Evolutionary conservation across 192 early-diverging fungal species (phyloP), one percentile per base, ranked within the genome.

Genomic region (Paraglomus brasilianum): DNA sequence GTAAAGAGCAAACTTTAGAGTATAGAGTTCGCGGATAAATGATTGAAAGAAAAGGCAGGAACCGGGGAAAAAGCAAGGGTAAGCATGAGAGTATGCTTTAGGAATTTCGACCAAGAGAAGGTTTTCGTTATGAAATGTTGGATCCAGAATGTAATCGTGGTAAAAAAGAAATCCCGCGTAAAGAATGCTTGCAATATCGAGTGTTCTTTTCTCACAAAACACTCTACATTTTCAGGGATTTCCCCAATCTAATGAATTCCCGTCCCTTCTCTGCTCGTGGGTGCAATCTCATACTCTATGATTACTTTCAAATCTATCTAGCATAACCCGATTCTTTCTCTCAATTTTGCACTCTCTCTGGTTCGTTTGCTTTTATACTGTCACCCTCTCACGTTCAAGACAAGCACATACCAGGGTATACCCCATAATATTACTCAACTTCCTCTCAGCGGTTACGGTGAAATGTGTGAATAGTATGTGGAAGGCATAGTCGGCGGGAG

Each of bases 401-500:
- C 17, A 24, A 13, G 44, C 30, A 65, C 74, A 50, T 72, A 81
- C 77, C 61, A 81, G 56, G 15, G 47, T 71, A 14, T 61, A 65
- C 14, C 58, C 77, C 44, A 87, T 66, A 45, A 85, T 77, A 1
- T 74, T 63, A 24, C 68, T 76, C 62, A 86, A 78, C 61, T 87
- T 88, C 2, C 72, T 67, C 53, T 87, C 82, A 0, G 86, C 86
- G 56, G 79, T 72, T 39, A 79, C 77, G n/a, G 78, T 82, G 74
- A 88, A 88, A 43, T 87, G 80, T 14, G 74, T 80, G 62, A 83
- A 81, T 21, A 88, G 71, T 57, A 82, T 77, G 42, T 77, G 73
- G 22, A 88, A 66, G 8, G 84, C 84, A 80, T 82, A 85, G 22
- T 83, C 82, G 7, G 86, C 78, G 15, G 82, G 82, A 22, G 76